Conservation (phyloP, 805 yeast species). For the Candida easanensis region DNA sequence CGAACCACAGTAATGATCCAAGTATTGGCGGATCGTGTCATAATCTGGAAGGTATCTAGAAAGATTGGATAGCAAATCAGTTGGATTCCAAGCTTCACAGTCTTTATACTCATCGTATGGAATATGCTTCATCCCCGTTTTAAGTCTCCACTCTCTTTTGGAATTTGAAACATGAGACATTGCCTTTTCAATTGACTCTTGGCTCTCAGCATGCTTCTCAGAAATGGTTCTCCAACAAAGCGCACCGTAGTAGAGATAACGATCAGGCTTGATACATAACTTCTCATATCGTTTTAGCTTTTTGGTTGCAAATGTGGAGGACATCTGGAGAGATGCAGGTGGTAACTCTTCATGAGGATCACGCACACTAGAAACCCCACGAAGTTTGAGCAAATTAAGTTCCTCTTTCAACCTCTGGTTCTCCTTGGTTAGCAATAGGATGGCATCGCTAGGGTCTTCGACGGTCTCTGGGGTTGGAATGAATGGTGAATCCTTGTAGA, state of each 20-base stretch:
- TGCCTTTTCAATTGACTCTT: slow-evolving; percentile 14
- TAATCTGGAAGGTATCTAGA: slow-evolving; percentile 21
- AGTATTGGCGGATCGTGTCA: slow-evolving; percentile 14
- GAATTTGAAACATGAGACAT: slow-evolving; percentile 16
- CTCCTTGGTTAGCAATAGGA: slow-evolving; percentile 17
- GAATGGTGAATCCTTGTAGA: slow-evolving; percentile 29
- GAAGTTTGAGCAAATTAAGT: slow-evolving; percentile 11
- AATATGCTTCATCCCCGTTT: slow-evolving; percentile 11
- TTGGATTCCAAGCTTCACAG: slow-evolving; percentile 9
- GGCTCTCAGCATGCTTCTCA: slow-evolving; percentile 2
- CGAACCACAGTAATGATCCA: slow-evolving; percentile 16
- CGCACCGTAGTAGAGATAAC: slow-evolving; percentile 20
- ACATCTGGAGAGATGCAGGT: not conserved
- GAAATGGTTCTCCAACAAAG: slow-evolving; percentile 22
- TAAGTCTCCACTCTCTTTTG: slow-evolving; percentile 23
- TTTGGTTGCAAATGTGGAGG: not conserved
- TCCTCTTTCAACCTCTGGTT: slow-evolving; percentile 18
- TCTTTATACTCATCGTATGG: slow-evolving; percentile 11
- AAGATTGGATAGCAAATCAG: slow-evolving; percentile 13
- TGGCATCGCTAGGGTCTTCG: slow-evolving; percentile 11
- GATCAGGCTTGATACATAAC: slow-evolving; percentile 10
- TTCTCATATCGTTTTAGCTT: slow-evolving; percentile 9
- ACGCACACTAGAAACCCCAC: not conserved
- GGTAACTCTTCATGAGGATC: too few species aligned
- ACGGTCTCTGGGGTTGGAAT: slow-evolving; percentile 25